Evolutionary conservation across 148 eudicot species (phyloP).

Genomic region (Amaranthus cruentus): DNA sequence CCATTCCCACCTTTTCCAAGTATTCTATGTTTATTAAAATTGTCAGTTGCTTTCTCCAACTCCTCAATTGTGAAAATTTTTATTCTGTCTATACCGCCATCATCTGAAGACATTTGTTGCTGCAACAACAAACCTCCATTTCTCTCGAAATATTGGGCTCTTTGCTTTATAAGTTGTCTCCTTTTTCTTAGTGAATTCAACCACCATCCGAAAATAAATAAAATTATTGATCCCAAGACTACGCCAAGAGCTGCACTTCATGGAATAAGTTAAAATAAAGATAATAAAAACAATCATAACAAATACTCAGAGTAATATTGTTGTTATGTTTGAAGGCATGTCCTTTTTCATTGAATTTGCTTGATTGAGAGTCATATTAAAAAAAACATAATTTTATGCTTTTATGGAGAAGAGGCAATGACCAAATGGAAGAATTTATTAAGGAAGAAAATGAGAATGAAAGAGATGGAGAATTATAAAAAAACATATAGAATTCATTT

Average conservation of each 20-base stretch:
- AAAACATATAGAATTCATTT: too few relatives aligned
- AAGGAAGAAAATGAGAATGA: too few relatives aligned
- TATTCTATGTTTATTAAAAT: slow-evolving; percentile 26
- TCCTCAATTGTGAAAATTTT: slow-evolving; percentile 27
- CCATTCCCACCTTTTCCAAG: slow-evolving; percentile 33
- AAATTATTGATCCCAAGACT: slow-evolving; percentile 18
- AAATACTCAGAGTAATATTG: too few relatives aligned
- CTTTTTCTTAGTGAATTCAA: slow-evolving; percentile 7
- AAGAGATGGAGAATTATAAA: too few relatives aligned
- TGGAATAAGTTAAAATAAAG: too few relatives aligned
- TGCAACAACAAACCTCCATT: slow-evolving; percentile 33
- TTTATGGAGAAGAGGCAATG: too few relatives aligned
- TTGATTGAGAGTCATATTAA: too few relatives aligned
- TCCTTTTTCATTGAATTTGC: too few relatives aligned
- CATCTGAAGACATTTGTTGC: slow-evolving; percentile 26
- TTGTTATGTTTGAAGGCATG: too few relatives aligned
- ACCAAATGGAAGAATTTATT: too few relatives aligned
- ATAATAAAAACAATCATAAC: too few relatives aligned
- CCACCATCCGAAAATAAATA: slow-evolving; percentile 18
- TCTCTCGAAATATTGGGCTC: slow-evolving; percentile 22
- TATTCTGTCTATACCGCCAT: slow-evolving; percentile 19
- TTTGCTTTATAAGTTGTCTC: slow-evolving; percentile 15
- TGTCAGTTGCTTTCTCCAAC: slow-evolving; percentile 29
- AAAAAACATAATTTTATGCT: too few relatives aligned
- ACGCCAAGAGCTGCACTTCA: slow-evolving; percentile 16